phyloP scores from a whole-genome alignment of 2,329 filamentous ascomycete species.

The Colletotrichum cordylinicola region DNA sequence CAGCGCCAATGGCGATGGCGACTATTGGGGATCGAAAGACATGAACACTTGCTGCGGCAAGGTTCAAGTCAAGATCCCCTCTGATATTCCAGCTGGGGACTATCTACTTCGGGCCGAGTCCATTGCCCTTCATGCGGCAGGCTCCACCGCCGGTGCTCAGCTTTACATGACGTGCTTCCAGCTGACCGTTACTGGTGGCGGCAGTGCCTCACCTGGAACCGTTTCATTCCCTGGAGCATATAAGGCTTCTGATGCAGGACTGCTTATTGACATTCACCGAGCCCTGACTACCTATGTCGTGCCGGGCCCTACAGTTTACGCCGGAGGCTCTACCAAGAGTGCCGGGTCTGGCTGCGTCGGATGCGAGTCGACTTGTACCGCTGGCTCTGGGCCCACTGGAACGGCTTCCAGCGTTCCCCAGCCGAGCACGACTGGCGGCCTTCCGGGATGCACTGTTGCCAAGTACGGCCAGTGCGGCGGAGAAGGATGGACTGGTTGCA shows the following conservation, averaged over 20 bases:
- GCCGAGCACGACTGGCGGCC: constrained; percentile 1
- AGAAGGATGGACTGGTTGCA: constrained; percentile 12
- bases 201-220: constrained; percentile 25
- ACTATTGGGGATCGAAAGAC: constrained; percentile 21
- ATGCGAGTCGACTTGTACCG: constrained; percentile 44
- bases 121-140: constrained; percentile 54
- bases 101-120: constrained; percentile 61
- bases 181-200: constrained; percentile 30
- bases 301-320: constrained; percentile 48
- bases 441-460: constrained; percentile 15
- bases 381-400: constrained; percentile 34
- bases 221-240: constrained; percentile 24
- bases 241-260: constrained; percentile 43
- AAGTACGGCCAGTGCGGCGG: constrained; percentile 17
- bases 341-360: constrained; percentile 45
- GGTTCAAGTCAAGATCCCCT: constrained; percentile 40
- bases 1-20: constrained; percentile 36
- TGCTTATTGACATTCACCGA: constrained; percentile 53
- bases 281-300: constrained; percentile 43
- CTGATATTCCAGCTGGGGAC: constrained; percentile 52
- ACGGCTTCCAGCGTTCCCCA: constrained; percentile 27
- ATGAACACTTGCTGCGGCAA: constrained; percentile 21
- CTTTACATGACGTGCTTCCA: constrained; percentile 37
- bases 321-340: constrained; percentile 43
- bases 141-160: constrained; percentile 41